Evolutionary conservation across 75 land plant species (phyloP).

Genomic region (Picea glauca): DNA sequence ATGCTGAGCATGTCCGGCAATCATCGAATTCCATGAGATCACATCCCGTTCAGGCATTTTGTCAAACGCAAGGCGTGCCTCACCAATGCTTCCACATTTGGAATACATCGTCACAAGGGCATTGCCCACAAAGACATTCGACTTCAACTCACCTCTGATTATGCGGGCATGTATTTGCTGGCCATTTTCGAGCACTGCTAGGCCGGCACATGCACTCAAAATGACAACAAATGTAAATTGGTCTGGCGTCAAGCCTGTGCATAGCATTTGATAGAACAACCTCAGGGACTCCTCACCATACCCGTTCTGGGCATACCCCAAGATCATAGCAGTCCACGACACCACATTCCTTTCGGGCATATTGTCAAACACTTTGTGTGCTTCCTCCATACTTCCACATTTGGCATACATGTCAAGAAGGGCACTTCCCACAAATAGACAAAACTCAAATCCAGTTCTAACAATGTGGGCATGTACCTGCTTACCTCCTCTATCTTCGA

Average conservation of each 20-base stretch:
- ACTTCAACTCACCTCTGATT: constrained; percentile 17
- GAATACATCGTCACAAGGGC: constrained; percentile 39
- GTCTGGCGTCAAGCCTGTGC: constrained; percentile 28
- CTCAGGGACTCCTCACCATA: constrained; percentile 29
- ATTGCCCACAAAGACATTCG: constrained; percentile 19
- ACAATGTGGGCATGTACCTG: constrained; percentile 53
- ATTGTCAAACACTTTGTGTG: constrained; percentile 10
- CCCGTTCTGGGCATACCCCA: constrained; percentile 37
- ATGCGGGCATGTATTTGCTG: constrained; percentile 27
- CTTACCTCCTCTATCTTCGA: constrained; percentile 15
- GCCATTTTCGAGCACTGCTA: constrained; percentile 24
- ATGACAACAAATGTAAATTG: constrained; percentile 28
- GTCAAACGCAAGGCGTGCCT: constrained; percentile 27
- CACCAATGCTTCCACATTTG: constrained; percentile 32
- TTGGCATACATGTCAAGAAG: constrained; percentile 8
- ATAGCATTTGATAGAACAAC: constrained; percentile 24
- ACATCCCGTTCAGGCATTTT: constrained; percentile 16
- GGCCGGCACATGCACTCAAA: constrained; percentile 34
- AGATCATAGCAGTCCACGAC: not conserved
- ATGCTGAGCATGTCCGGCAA: constrained; percentile 40
- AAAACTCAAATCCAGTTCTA: constrained; percentile 26
- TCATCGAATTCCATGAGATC: constrained; percentile 37
- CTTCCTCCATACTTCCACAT: constrained; percentile 16
- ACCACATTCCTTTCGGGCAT: not conserved
- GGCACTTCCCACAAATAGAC: not conserved